Conservation (phyloP, 257 asterid genomes). For the Knoxia roxburghii region DNA sequence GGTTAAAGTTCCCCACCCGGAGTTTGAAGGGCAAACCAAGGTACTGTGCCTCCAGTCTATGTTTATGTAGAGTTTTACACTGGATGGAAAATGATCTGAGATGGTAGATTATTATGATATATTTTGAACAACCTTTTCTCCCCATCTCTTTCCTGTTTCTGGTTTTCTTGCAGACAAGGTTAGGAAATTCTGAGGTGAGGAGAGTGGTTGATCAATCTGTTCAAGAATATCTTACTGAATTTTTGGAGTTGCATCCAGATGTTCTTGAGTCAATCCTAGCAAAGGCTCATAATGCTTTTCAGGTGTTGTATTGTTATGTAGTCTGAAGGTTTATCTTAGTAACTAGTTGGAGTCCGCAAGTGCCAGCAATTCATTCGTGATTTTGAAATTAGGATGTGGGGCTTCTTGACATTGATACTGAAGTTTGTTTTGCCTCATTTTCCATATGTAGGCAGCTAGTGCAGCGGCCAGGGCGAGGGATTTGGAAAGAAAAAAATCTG, state of each 20-base stretch:
- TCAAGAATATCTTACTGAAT: constrained; percentile 88
- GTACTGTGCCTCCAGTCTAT: constrained; percentile 23
- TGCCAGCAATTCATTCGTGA: not conserved
- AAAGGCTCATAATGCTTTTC: constrained; percentile 88
- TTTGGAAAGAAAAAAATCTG: constrained; percentile 86
- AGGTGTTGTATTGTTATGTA: constrained; percentile 40
- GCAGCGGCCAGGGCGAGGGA: constrained; percentile 99
- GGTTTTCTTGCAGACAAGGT: constrained; percentile 59
- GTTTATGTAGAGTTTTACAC: not conserved
- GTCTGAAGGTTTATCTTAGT: constrained; percentile 13
- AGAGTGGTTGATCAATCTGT: constrained; percentile 74
- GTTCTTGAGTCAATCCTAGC: constrained; percentile 77
- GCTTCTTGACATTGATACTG: not conserved
- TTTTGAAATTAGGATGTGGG: not conserved
- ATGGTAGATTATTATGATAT: not conserved
- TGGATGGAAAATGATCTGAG: not conserved
- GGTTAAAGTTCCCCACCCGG: constrained; percentile 91
- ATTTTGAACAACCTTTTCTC: not conserved
- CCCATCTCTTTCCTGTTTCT: not conserved
- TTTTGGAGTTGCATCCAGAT: constrained; percentile 95
- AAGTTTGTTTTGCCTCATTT: constrained; percentile 1
- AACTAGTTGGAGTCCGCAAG: constrained; percentile 5
- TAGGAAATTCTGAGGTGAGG: constrained; percentile 97
- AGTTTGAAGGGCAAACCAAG: constrained; percentile 99
- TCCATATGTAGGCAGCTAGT: constrained; percentile 68